Conservation (phyloP, 306 rosid genomes). For the Rubus parviflorus region DNA sequence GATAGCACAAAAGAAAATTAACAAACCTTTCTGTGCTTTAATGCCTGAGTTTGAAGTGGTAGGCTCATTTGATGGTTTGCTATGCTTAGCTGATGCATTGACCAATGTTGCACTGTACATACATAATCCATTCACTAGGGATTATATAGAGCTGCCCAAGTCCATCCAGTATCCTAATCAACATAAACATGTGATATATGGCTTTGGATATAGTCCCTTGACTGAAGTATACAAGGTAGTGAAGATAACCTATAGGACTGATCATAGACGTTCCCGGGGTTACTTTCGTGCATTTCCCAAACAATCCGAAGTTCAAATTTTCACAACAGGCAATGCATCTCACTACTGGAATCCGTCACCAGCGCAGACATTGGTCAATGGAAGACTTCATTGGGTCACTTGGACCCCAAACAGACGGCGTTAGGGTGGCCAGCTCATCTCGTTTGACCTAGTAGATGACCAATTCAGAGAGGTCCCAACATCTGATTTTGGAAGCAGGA, state of each 20-base stretch:
- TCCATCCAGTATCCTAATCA: slow-evolving; percentile 25
- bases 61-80: slow-evolving; percentile 38
- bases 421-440: slow-evolving; percentile 28
- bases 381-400: slow-evolving; percentile 52
- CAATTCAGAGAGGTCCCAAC: slow-evolving; percentile 35
- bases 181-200: slow-evolving; percentile 33
- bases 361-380: slow-evolving; percentile 36
- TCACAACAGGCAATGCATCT: slow-evolving; percentile 26
- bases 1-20: slow-evolving; percentile 22
- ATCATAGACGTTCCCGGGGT: not conserved
- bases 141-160: slow-evolving; percentile 34
- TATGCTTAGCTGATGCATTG: slow-evolving; percentile 36
- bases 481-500: slow-evolving; percentile 21
- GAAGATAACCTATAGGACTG: slow-evolving; percentile 15
- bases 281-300: not conserved
- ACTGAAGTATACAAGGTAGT: slow-evolving; percentile 41
- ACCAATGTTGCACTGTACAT: slow-evolving; percentile 25
- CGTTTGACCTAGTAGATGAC: slow-evolving; percentile 46
- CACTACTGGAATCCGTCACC: slow-evolving; percentile 34
- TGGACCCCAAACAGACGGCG: not conserved
- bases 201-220: slow-evolving; percentile 36
- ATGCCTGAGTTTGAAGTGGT: slow-evolving; percentile 40
- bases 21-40: slow-evolving; percentile 23
- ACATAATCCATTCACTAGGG: slow-evolving; percentile 38
- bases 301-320: slow-evolving; percentile 31